phyloP scores from a whole-genome alignment of 2,329 filamentous ascomycete genomes.

The Sclerotinia nivalis region DNA sequence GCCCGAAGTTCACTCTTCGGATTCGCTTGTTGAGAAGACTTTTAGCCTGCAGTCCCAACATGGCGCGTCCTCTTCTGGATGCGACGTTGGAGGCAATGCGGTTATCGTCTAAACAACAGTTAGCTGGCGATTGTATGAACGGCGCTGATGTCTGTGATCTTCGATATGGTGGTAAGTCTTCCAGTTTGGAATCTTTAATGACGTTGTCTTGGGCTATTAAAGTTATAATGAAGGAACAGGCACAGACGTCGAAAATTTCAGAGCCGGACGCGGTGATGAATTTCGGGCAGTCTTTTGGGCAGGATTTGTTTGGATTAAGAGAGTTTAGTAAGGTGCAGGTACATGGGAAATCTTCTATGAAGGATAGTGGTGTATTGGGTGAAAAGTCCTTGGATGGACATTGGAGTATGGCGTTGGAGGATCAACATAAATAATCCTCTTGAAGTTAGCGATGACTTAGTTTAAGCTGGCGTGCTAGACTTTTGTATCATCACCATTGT shows the following conservation, averaged over 20 bases:
- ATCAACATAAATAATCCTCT: conserved; percentile 24
- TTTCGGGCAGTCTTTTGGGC: conserved; percentile 35
- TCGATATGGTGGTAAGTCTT: conserved; percentile 31
- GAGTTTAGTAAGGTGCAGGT: conserved; percentile 20
- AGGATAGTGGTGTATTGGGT: conserved; percentile 24
- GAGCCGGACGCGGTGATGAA: conserved; percentile 36
- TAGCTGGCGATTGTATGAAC: conserved; percentile 39
- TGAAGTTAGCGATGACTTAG: not conserved
- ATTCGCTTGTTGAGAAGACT: conserved; percentile 48
- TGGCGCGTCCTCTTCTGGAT: conserved; percentile 73
- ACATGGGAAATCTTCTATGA: conserved; percentile 22
- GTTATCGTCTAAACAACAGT: conserved; percentile 60
- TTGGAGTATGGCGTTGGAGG: conserved; percentile 36
- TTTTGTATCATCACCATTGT: conserved; percentile 7
- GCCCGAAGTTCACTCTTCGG: conserved; percentile 42
- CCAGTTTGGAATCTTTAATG: conserved; percentile 40
- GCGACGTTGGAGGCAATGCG: conserved; percentile 73
- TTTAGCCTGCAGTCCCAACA: conserved; percentile 70
- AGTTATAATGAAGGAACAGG: conserved; percentile 36
- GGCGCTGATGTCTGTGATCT: conserved; percentile 35
- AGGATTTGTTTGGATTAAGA: conserved; percentile 36
- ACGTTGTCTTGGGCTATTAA: conserved; percentile 41
- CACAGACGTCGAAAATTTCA: conserved; percentile 28
- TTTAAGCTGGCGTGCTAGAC: conserved; percentile 8
- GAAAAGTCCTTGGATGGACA: conserved; percentile 38